Evolutionary conservation across 2,329 filamentous ascomycete species (phyloP).

Genomic region (Stachybotrys chlorohalonatus): DNA sequence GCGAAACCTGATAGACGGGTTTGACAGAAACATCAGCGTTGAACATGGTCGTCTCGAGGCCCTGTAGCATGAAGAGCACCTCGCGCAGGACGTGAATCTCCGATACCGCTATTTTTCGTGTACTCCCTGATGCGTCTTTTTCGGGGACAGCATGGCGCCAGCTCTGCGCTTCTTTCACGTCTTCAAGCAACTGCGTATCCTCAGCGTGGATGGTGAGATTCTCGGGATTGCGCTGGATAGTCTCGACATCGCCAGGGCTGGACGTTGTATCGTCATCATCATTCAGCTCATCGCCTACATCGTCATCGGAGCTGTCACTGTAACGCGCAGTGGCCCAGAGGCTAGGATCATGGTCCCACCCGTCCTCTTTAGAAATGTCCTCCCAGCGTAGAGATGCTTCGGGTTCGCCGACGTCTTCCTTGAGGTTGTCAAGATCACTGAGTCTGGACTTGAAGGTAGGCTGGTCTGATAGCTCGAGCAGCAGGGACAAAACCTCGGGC

Average conservation of each 20-base stretch:
- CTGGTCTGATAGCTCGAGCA: slow-evolving; percentile 74
- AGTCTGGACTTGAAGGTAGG: slow-evolving; percentile 64
- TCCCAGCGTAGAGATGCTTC: slow-evolving; percentile 60
- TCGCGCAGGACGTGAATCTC: slow-evolving; percentile 72
- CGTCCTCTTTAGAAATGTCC: slow-evolving; percentile 68
- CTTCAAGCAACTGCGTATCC: slow-evolving; percentile 19
- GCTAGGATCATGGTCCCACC: slow-evolving; percentile 55
- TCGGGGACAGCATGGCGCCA: slow-evolving; percentile 26
- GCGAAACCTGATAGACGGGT: slow-evolving; percentile 34
- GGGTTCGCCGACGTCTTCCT: slow-evolving; percentile 27
- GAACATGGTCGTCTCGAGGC: slow-evolving; percentile 68
- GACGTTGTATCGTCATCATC: slow-evolving; percentile 26
- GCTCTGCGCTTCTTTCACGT: slow-evolving; percentile 21
- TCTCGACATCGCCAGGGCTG: slow-evolving; percentile 19
- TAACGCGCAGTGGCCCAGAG: slow-evolving; percentile 67
- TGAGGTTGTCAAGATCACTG: slow-evolving; percentile 49
- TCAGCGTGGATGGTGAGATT: slow-evolving; percentile 25
- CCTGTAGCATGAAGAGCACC: slow-evolving; percentile 75
- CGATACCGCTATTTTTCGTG: slow-evolving; percentile 41
- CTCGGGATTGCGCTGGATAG: slow-evolving; percentile 12
- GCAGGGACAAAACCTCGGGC: slow-evolving; percentile 69
- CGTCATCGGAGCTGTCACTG: slow-evolving; percentile 54
- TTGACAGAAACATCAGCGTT: slow-evolving; percentile 28
- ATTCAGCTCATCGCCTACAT: slow-evolving; percentile 22
- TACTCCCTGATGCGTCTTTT: slow-evolving; percentile 20